Evolutionary conservation across 352 stramenopile genomes (phyloP).

Genomic region (Phytophthora sp.): DNA sequence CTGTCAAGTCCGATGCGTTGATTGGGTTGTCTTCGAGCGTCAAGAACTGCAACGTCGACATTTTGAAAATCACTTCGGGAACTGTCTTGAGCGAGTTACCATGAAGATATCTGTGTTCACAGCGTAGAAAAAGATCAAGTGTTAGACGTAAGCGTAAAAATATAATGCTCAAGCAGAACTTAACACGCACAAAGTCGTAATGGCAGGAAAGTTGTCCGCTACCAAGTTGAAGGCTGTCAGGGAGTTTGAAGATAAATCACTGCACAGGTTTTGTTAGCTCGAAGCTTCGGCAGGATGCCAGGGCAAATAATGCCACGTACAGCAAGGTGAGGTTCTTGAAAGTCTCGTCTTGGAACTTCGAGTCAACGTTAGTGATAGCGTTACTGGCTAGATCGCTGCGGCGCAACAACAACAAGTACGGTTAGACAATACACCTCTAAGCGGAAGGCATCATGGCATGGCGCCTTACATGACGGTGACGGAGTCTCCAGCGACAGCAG

Average conservation of each 20-base stretch:
- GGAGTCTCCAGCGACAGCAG: conserved; percentile 52
- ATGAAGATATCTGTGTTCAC: conserved; percentile 41
- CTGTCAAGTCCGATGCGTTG: conserved; percentile 54
- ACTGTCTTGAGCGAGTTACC: conserved; percentile 54
- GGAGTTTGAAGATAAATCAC: conserved; percentile 51
- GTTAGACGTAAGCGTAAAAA: not conserved
- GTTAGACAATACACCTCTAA: conserved; percentile 1
- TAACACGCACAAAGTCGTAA: conserved; percentile 48
- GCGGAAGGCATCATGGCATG: not conserved
- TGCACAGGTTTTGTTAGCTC: conserved; percentile 16
- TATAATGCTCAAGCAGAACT: not conserved
- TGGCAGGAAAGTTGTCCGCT: conserved; percentile 45
- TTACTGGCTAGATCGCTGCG: conserved; percentile 52
- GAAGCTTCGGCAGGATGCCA: not conserved
- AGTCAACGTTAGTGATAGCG: conserved; percentile 37
- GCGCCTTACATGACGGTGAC: conserved; percentile 43
- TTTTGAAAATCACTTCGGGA: conserved; percentile 59
- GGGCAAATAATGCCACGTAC: conserved; percentile 41
- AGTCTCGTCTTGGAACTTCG: conserved; percentile 44
- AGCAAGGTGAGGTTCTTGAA: conserved; percentile 55
- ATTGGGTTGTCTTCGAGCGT: conserved; percentile 58
- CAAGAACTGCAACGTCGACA: conserved; percentile 56
- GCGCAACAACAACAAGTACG: conserved; percentile 1
- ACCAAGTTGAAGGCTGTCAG: conserved; percentile 44
- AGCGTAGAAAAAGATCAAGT: not conserved